These are phyloP conservation scores for Yamadazyma philogaea DNA, from an alignment of 805 yeast genomes.

Conservation along the genomic window DNA sequence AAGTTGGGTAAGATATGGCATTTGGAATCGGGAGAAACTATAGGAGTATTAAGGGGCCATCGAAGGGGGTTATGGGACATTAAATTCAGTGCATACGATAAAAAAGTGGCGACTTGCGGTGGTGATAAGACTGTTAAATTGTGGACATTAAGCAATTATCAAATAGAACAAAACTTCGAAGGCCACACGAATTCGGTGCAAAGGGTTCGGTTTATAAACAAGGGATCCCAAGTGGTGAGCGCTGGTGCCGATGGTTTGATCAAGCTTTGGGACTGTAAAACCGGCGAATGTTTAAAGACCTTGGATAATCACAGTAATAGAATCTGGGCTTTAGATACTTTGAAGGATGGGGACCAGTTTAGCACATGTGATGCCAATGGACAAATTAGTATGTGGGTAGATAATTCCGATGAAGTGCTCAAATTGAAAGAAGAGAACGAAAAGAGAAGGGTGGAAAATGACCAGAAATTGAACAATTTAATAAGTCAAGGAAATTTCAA, in stretches of 20 bases:
- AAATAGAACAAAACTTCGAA: conserved; percentile 80
- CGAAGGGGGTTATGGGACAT: conserved; percentile 94
- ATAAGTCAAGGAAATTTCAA: conserved; percentile 77
- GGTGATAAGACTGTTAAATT: conserved; percentile 89
- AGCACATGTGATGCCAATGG: conserved; percentile 96
- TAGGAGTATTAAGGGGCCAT: conserved; percentile 85
- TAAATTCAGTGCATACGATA: conserved; percentile 75
- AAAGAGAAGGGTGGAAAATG: conserved; percentile 71
- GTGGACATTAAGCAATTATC: conserved; percentile 80
- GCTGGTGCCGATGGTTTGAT: conserved; percentile 95
- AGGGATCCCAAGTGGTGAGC: conserved; percentile 64
- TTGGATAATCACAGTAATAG: conserved; percentile 89
- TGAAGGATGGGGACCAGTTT: conserved; percentile 64
- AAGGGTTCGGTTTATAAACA: conserved; percentile 66
- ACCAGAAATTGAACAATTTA: conserved; percentile 78
- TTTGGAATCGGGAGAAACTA: conserved; percentile 76
- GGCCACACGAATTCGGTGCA: conserved; percentile 94
- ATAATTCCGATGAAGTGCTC: conserved; percentile 73
- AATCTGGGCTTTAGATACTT: conserved; percentile 82
- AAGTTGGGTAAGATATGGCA: conserved; percentile 91
- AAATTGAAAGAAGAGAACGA: conserved; percentile 50
- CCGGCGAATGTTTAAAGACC: conserved; percentile 77
- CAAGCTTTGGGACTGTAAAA: conserved; percentile 78
- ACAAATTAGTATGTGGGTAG: conserved; percentile 83
- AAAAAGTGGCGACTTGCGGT: conserved; percentile 74